Conservation (phyloP, 306 rosid genomes). For the Ziziphus jujuba region DNA sequence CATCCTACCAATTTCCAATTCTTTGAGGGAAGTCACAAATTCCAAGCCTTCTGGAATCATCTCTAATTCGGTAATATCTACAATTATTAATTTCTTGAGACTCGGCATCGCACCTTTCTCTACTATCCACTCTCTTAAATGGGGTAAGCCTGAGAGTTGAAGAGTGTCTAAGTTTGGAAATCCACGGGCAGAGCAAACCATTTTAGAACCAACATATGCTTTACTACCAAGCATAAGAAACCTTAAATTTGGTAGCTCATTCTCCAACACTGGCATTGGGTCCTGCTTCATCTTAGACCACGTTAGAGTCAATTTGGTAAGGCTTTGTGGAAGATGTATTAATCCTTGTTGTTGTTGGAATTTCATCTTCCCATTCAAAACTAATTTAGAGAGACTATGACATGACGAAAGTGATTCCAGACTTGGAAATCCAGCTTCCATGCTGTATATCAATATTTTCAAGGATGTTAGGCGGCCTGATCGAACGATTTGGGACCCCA, state of each 20-base stretch:
- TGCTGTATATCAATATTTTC: conserved; percentile 19
- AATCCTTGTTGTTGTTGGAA: conserved; percentile 17
- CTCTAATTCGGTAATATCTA: conserved; percentile 23
- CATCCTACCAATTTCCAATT: conserved; percentile 49
- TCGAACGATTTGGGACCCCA: conserved; percentile 20
- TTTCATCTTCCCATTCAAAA: conserved; percentile 21
- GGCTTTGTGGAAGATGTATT: conserved; percentile 14
- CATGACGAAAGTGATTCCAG: background rate
- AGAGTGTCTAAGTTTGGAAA: conserved; percentile 50
- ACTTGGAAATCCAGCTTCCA: conserved; percentile 12
- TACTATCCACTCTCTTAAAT: conserved; percentile 44
- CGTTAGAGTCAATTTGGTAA: conserved; percentile 42
- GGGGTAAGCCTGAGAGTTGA: conserved; percentile 19
- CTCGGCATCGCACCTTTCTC: conserved; percentile 37
- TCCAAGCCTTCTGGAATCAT: conserved; percentile 48
- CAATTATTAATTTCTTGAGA: conserved; percentile 34
- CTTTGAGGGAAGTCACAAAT: conserved; percentile 26
- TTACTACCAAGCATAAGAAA: conserved; percentile 21
- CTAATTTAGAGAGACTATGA: conserved; percentile 33
- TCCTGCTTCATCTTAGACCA: conserved; percentile 40
- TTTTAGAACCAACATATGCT: conserved; percentile 26
- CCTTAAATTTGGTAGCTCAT: conserved; percentile 45
- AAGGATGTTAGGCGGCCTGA: conserved; percentile 40
- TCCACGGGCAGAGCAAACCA: conserved; percentile 39
- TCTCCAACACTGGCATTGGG: conserved; percentile 44